phyloP scores from a whole-genome alignment of 2,329 filamentous ascomycete genomes.

The Ophiostoma sp. region DNA sequence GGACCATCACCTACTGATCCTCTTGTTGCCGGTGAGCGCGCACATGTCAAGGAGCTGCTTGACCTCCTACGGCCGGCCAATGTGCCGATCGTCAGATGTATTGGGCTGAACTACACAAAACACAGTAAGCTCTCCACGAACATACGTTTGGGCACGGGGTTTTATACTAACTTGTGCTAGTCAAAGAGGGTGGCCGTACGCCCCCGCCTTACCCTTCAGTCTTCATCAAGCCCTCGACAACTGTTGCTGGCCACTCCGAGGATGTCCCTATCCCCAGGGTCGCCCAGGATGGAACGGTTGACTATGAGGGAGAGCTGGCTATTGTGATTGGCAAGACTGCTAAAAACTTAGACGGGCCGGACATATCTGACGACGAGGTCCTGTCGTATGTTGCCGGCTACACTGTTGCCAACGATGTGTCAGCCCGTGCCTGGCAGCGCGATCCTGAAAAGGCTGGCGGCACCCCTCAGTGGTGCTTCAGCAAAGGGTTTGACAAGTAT shows the following conservation, averaged over 20 bases:
- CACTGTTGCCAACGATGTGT: conserved; percentile 51
- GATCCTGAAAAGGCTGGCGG: conserved; percentile 45
- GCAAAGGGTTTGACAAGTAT: conserved; percentile 53
- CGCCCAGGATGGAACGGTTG: conserved; percentile 35
- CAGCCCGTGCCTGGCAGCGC: conserved; percentile 44
- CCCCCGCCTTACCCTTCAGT: conserved; percentile 46
- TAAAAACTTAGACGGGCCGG: conserved; percentile 32
- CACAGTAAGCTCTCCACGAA: conserved; percentile 36
- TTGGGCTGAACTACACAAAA: conserved; percentile 56
- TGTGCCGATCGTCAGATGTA: conserved; percentile 53
- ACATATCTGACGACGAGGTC: conserved; percentile 43
- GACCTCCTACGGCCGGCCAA: conserved; percentile 47
- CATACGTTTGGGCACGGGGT: no score
- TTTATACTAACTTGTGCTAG: background rate
- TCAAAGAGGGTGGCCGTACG: conserved; percentile 47
- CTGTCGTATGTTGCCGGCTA: conserved; percentile 50
- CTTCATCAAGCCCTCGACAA: conserved; percentile 48
- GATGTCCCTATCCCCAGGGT: conserved; percentile 44
- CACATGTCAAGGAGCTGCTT: conserved; percentile 38
- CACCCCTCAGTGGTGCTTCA: conserved; percentile 54
- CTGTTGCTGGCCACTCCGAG: conserved; percentile 35
- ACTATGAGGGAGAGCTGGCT: conserved; percentile 44
- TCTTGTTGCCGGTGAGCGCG: conserved; percentile 1
- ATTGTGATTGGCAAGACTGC: conserved; percentile 21
- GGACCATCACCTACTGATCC: background rate